Evolutionary conservation across 192 early-diverging fungal species (phyloP).

Genomic region (Paraglomus brasilianum): DNA sequence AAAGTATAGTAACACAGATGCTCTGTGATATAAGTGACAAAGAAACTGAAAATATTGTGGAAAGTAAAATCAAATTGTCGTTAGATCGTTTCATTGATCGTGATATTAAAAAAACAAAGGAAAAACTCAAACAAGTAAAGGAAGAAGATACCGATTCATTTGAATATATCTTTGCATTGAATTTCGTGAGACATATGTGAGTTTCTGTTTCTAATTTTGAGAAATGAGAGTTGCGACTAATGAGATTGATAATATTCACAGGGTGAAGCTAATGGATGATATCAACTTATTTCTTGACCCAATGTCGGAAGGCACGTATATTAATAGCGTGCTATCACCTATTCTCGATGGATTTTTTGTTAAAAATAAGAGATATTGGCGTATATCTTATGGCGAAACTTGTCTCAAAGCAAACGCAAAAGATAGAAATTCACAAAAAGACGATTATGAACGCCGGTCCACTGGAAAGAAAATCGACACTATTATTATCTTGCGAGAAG

Average conservation of each 20-base stretch:
- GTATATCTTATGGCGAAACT: slow-evolving; percentile 17
- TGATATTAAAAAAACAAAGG: slow-evolving; percentile 8
- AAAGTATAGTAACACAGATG: slow-evolving; percentile 24
- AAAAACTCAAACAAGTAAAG: slow-evolving; percentile 10
- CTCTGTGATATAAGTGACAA: slow-evolving; percentile 7
- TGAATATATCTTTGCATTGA: slow-evolving; percentile 1
- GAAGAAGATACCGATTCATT: neutral
- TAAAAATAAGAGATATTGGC: slow-evolving; percentile 20
- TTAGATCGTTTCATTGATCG: slow-evolving; percentile 2
- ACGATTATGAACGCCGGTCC: neutral
- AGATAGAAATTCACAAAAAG: neutral
- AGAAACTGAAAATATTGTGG: slow-evolving; percentile 17
- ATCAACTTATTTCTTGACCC: slow-evolving; percentile 15
- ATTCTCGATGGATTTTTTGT: slow-evolving; percentile 13
- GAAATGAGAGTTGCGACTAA: neutral
- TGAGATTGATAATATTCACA: slow-evolving; percentile 22
- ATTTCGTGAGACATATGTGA: slow-evolving; percentile 19
- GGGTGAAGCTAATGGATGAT: slow-evolving; percentile 11
- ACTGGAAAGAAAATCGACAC: slow-evolving; percentile 5
- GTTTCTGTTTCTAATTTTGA: slow-evolving; percentile 8
- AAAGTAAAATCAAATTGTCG: slow-evolving; percentile 13
- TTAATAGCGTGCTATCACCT: neutral
- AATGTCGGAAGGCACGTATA: slow-evolving; percentile 14
- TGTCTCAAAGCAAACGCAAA: slow-evolving; percentile 6
- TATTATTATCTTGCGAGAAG: slow-evolving; percentile 15